These are phyloP conservation scores for Leccinum truebloodii DNA, from an alignment of 768 basidiomycete species.

Conservation along the genomic window DNA sequence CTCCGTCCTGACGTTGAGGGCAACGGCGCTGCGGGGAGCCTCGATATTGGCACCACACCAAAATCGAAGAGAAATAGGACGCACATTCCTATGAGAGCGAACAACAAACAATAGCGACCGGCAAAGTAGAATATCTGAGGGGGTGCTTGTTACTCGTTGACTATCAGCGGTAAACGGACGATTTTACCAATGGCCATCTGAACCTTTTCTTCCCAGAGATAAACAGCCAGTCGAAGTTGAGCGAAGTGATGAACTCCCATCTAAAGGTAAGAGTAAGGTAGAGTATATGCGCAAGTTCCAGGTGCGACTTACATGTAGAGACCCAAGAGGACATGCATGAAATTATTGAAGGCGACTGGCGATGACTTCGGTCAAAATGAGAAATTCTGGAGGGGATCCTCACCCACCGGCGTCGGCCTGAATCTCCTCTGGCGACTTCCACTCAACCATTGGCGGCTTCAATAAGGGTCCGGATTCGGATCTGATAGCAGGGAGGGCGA, in stretches of 20 bases:
- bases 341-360: slow-evolving; percentile 42
- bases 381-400: not conserved
- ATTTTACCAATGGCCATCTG: slow-evolving; percentile 64
- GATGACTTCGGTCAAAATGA: slow-evolving; percentile 11
- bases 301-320: slow-evolving; percentile 54
- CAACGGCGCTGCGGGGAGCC: slow-evolving; percentile 44
- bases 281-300: slow-evolving; percentile 9
- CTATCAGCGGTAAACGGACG: not conserved
- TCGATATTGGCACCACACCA: not conserved
- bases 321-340: slow-evolving; percentile 61
- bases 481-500: slow-evolving; percentile 1
- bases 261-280: slow-evolving; percentile 33
- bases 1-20: slow-evolving; percentile 57
- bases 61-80: slow-evolving; percentile 24
- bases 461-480: not conserved
- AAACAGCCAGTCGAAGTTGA: slow-evolving; percentile 66
- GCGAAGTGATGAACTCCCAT: slow-evolving; percentile 67
- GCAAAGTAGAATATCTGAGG: slow-evolving; percentile 66
- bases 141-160: slow-evolving; percentile 1
- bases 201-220: slow-evolving; percentile 57
- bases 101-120: slow-evolving; percentile 63
- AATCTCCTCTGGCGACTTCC: slow-evolving; percentile 52
- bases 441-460: slow-evolving; percentile 49
- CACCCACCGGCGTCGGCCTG: slow-evolving; percentile 46
- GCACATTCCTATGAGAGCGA: slow-evolving; percentile 71